Evolutionary conservation across 164 flowering plant species (phyloP).

Genomic region (Magnolia kwangsiensis): DNA sequence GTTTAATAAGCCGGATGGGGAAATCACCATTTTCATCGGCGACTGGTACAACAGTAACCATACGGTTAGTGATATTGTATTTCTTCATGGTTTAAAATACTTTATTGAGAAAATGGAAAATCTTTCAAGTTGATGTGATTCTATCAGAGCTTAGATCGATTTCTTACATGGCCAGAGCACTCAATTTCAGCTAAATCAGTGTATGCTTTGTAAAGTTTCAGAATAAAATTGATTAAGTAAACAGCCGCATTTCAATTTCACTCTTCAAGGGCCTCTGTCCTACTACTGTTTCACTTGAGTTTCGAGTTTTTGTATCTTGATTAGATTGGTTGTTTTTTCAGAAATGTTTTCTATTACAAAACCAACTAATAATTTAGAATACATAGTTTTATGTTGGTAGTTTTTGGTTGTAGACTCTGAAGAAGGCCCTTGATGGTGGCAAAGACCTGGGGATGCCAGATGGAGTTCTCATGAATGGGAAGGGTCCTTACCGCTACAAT

Average conservation of each 20-base stretch:
- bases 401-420: constrained; percentile 32
- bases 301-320: background rate
- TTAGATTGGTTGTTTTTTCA: background rate
- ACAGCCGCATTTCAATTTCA: no score
- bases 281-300: background rate
- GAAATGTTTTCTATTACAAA: background rate
- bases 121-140: no score
- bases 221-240: no score
- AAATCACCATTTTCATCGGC: constrained; percentile 40
- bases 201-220: no score
- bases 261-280: no score
- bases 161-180: background rate
- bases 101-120: no score
- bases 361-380: no score
- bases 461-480: constrained; percentile 75
- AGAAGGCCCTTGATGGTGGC: constrained; percentile 45
- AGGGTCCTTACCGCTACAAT: constrained; percentile 67
- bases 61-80: constrained; percentile 2
- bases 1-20: constrained; percentile 41
- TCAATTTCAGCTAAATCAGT: no score
- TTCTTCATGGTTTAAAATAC: background rate
- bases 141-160: background rate
- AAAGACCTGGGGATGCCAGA: constrained; percentile 65
- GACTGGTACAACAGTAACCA: constrained; percentile 55
- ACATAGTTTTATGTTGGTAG: background rate